Percentiles rank a stretch among this genome's conserved stretches.
Evolutionary conservation across 2,329 filamentous ascomycete species (phyloP).

Genomic region (Aspergillus viridinutans): DNA sequence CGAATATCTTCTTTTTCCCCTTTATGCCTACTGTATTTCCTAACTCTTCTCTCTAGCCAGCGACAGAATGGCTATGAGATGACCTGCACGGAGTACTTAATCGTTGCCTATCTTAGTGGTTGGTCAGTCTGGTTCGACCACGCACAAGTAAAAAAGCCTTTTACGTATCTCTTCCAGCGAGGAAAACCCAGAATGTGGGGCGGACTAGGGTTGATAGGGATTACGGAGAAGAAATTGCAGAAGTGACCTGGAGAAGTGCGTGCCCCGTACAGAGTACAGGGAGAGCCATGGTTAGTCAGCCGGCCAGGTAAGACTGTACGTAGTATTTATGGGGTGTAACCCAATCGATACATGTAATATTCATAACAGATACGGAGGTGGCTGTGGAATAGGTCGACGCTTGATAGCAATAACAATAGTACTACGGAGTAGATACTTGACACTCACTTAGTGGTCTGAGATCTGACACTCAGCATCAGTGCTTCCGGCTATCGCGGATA

Average conservation of each 20-base stretch:
- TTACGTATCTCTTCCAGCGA: not conserved
- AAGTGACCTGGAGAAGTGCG: constrained; percentile 22
- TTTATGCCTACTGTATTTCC: not conserved
- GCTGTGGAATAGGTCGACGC: not conserved
- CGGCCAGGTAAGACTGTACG: constrained; percentile 1
- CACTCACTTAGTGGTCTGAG: not conserved
- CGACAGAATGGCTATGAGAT: not conserved
- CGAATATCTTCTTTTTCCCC: not conserved
- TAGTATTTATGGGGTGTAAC: constrained; percentile 1
- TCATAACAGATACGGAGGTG: not conserved
- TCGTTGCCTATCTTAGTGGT: constrained; percentile 9
- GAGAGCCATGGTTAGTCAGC: not conserved
- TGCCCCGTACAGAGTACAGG: constrained; percentile 11
- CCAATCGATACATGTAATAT: not conserved
- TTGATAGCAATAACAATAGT: not conserved
- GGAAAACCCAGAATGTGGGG: constrained; percentile 15
- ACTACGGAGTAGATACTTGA: not conserved
- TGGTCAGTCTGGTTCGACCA: constrained; percentile 13
- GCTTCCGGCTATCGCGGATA: constrained; percentile 24
- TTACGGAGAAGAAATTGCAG: constrained; percentile 18
- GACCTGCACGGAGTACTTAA: not conserved
- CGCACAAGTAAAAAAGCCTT: constrained; percentile 5
- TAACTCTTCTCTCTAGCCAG: not conserved
- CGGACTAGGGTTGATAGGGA: constrained; percentile 15
- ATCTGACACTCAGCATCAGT: not conserved